Evolutionary conservation across 148 eudicot genomes (phyloP).

Genomic region (Hydrangea macrophylla): DNA sequence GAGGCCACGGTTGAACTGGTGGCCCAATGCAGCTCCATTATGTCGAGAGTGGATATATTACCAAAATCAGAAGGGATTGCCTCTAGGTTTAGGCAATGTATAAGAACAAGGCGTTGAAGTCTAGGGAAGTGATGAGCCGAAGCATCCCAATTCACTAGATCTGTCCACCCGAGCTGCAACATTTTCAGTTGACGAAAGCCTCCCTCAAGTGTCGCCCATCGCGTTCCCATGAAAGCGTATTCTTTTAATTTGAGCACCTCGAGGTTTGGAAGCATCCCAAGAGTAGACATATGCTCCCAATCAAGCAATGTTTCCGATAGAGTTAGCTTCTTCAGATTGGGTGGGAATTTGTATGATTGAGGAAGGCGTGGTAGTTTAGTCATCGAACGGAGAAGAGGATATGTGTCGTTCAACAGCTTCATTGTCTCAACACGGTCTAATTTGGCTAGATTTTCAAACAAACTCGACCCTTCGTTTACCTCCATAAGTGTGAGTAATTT

Average conservation of each 20-base stretch:
- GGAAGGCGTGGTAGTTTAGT: not conserved
- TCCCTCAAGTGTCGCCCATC: not conserved
- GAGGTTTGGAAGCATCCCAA: not conserved
- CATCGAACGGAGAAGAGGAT: no score
- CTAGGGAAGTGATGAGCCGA: not conserved
- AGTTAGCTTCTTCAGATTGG: slow-evolving; percentile 7
- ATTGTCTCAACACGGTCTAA: not conserved
- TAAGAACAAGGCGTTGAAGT: not conserved
- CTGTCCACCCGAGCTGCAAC: slow-evolving; percentile 7
- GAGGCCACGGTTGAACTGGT: no score
- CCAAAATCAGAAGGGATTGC: slow-evolving; percentile 8
- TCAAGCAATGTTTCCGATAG: slow-evolving; percentile 2
- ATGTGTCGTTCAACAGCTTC: slow-evolving; percentile 12
- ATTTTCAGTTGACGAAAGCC: slow-evolving; percentile 5
- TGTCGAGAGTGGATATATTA: not conserved
- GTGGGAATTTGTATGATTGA: no score
- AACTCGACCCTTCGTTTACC: not conserved
- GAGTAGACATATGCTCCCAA: slow-evolving; percentile 13
- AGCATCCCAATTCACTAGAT: slow-evolving; percentile 10
- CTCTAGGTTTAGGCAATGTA: not conserved
- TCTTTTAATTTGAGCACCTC: slow-evolving; percentile 22
- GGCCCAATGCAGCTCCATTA: no score
- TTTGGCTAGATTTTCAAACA: not conserved
- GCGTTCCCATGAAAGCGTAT: not conserved
- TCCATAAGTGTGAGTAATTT: not conserved